These are phyloP conservation scores for Cyphellophora europaea DNA, from an alignment of 2,329 filamentous ascomycete genomes.

Conservation along the genomic window DNA sequence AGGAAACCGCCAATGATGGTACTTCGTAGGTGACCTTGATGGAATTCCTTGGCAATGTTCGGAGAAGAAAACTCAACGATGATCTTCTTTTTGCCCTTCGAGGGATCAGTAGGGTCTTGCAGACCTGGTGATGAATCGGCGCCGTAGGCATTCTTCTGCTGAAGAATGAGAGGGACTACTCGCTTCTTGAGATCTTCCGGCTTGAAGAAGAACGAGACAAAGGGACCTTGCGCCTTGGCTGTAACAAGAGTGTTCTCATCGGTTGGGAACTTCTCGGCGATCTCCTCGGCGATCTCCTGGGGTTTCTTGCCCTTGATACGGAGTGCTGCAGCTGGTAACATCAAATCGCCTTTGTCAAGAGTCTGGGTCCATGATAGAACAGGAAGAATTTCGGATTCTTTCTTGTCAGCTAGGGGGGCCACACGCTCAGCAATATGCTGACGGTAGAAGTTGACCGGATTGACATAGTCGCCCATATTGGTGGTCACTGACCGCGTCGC, in stretches of 20 bases:
- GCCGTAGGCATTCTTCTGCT: conserved; percentile 48
- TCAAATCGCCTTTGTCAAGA: conserved; percentile 37
- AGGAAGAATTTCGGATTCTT: conserved; percentile 29
- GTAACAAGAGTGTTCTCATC: conserved; percentile 38
- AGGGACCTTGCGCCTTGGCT: conserved; percentile 39
- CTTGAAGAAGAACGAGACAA: conserved; percentile 59
- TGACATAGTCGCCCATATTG: conserved; percentile 27
- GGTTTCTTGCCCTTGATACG: conserved; percentile 50
- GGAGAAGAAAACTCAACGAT: conserved; percentile 59
- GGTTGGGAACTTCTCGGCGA: conserved; percentile 49
- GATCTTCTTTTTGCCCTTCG: conserved; percentile 44
- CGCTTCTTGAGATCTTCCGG: conserved; percentile 45
- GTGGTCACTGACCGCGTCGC: no score
- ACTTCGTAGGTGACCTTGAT: conserved; percentile 55
- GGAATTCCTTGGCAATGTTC: conserved; percentile 60
- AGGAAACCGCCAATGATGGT: conserved; percentile 61
- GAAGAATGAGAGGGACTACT: conserved; percentile 50
- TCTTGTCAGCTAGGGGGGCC: conserved; percentile 27
- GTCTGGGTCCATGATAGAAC: conserved; percentile 35
- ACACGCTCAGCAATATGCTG: conserved; percentile 35
- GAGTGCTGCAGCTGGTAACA: conserved; percentile 32
- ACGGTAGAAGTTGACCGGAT: conserved; percentile 38
- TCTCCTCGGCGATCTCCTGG: conserved; percentile 45
- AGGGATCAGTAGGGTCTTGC: conserved; percentile 46
- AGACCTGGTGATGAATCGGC: conserved; percentile 51